These are phyloP conservation scores for Apiotrichum gamsii DNA, from an alignment of 1,284 basidiomycete genomes.

Conservation along the genomic window DNA sequence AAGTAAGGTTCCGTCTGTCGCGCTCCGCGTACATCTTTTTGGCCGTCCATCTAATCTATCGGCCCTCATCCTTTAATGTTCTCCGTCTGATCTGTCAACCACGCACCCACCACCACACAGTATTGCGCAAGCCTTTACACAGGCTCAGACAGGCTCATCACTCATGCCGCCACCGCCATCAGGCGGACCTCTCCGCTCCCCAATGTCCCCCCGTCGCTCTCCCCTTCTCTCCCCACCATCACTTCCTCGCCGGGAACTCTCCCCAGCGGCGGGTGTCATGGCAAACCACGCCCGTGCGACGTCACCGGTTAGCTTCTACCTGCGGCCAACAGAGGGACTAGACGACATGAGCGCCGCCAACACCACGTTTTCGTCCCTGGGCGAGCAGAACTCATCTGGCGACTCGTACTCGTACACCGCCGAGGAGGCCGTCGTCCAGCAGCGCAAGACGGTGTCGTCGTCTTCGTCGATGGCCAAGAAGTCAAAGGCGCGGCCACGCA, in stretches of 20 bases:
- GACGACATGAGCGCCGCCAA: constrained; percentile 22
- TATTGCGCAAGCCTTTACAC: constrained; percentile 2
- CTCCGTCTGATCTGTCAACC: neutral
- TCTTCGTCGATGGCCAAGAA: too few relatives aligned
- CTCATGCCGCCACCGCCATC: too few relatives aligned
- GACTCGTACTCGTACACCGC: constrained; percentile 33
- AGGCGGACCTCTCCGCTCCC: too few relatives aligned
- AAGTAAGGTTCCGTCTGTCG: constrained; percentile 7
- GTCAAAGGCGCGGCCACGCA: too few relatives aligned
- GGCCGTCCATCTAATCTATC: too few relatives aligned
- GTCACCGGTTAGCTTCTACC: constrained; percentile 34
- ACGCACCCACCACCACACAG: neutral
- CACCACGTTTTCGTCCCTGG: constrained; percentile 27
- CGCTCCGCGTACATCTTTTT: too few relatives aligned
- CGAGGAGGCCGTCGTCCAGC: constrained; percentile 20
- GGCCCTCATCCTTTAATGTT: neutral
- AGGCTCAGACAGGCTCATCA: neutral
- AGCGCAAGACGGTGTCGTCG: neutral
- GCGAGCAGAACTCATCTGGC: constrained; percentile 12
- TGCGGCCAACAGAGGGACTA: too few relatives aligned
- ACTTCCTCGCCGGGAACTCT: neutral
- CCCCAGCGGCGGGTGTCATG: neutral
- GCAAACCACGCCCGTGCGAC: constrained; percentile 14
- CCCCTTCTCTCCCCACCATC: too few relatives aligned
- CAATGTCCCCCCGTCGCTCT: too few relatives aligned